Evolutionary conservation across 192 early-diverging fungal genomes (phyloP).

Genomic region (Backusella psychrophila): DNA sequence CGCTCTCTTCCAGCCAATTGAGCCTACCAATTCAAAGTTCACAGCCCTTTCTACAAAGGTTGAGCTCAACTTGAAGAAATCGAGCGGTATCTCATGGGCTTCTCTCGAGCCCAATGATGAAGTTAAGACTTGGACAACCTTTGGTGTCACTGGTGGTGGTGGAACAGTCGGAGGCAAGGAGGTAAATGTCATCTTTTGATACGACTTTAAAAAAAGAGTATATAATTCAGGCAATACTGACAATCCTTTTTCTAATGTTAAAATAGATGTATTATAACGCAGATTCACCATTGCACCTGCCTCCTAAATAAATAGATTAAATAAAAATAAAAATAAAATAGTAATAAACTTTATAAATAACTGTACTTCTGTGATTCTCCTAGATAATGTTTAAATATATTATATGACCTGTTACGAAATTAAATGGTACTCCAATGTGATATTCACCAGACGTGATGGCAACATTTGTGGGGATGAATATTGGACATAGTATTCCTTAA

Average conservation of each 20-base stretch:
- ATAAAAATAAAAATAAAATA: neutral
- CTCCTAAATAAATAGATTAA: slow-evolving; percentile 12
- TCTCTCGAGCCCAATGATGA: slow-evolving; percentile 66
- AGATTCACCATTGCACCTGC: slow-evolving; percentile 17
- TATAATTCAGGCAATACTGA: neutral
- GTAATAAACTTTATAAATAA: neutral
- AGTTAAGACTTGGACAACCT: slow-evolving; percentile 78
- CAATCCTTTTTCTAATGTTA: neutral
- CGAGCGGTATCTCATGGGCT: slow-evolving; percentile 83
- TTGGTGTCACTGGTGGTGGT: slow-evolving; percentile 70
- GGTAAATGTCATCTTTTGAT: slow-evolving; percentile 19
- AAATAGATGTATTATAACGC: slow-evolving; percentile 18
- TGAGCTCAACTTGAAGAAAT: slow-evolving; percentile 78
- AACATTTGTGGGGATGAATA: no score
- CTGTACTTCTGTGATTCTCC: neutral
- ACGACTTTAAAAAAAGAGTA: neutral
- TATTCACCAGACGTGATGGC: no score
- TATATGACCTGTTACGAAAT: no score
- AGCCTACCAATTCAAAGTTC: slow-evolving; percentile 59
- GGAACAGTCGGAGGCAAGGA: slow-evolving; percentile 71
- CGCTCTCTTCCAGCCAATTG: slow-evolving; percentile 71
- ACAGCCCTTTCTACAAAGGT: slow-evolving; percentile 76
- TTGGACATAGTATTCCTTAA: no score
- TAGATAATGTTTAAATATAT: neutral
- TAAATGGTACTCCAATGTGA: no score